phyloP scores from a whole-genome alignment of 441 rosid genomes.

The Kokia cookei region DNA sequence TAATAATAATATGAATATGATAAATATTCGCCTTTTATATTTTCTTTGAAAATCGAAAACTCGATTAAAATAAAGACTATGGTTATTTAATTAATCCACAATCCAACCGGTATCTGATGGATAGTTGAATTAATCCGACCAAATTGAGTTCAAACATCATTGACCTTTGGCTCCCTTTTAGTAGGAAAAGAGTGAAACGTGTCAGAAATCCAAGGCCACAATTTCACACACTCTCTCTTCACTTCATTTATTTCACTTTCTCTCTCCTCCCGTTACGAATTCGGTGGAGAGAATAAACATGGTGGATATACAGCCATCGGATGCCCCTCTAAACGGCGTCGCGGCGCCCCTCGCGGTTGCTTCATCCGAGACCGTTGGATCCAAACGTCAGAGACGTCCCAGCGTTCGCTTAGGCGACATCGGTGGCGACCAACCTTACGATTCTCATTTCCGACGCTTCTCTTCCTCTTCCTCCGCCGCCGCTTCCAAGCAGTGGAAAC shows the following conservation, averaged over 20 bases:
- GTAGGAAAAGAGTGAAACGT: constrained; percentile 14
- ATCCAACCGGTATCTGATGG: too few species aligned
- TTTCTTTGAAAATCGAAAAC: too few species aligned
- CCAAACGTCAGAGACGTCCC: constrained; percentile 73
- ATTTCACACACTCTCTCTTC: background rate
- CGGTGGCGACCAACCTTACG: constrained; percentile 64
- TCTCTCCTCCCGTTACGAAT: background rate
- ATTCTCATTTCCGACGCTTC: constrained; percentile 36
- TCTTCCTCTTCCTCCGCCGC: constrained; percentile 1
- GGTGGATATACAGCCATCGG: constrained; percentile 44
- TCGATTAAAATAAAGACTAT: too few species aligned
- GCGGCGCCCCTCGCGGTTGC: constrained; percentile 21
- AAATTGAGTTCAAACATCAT: background rate
- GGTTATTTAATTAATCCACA: too few species aligned
- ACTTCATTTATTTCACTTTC: background rate
- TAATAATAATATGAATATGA: too few species aligned
- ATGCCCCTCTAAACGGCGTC: constrained; percentile 37
- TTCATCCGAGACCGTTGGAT: constrained; percentile 47
- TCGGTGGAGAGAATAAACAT: constrained; percentile 11
- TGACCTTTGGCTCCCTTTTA: background rate
- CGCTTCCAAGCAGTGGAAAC: constrained; percentile 29
- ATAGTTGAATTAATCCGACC: too few species aligned
- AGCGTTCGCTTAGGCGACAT: constrained; percentile 84
- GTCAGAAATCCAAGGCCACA: constrained; percentile 13
- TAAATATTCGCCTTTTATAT: too few species aligned